Evolutionary conservation across 805 yeast genomes (phyloP), one percentile per base, ranked within the genome.

Genomic region (Hanseniaspora lachancei): DNA sequence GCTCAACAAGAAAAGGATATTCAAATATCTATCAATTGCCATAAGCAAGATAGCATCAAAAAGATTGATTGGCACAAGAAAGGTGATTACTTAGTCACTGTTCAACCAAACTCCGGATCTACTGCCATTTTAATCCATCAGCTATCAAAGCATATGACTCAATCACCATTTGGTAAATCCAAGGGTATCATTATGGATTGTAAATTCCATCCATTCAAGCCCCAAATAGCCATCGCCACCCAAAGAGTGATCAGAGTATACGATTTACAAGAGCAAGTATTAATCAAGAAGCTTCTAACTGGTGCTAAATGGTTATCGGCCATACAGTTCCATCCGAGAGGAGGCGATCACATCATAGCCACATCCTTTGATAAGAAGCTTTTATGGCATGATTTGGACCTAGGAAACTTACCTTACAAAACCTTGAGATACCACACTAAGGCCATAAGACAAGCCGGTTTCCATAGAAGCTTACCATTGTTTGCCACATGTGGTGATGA

Each of bases 401-500:
- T 95, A 59, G 76, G 86, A 47, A 74, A 78, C 57, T 87, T 95
- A 49, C 98, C 98, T 34, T 93, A 89, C 74, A 93, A 95, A 75
- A 91, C 96, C 0, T 75, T 93, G 64, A 78, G 98, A 68, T 93
- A 89, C 71, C 98, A 93, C 68, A 89, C 86, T 55, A 86, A 84
- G 69, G 98, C 98, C 3, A 96, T 93, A 36, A 81, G 98, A 67
- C 76, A 83, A 47, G 89, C 88, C 49, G 75, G 80, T 47, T 93
- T 84, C 81, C 98, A 93, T 72, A 85, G 83, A 66, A 81, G 78
- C 46, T 73, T 89, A 61, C 98, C 98, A 49, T 74, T 93, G 58
- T 91, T 95, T 72, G 88, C 95, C 60, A 85, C 96, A 15, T 95
- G 95, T 5, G 82, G 95, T 21, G 98, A 93, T 68, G 98, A 93